Conservation (phyloP, 345 rosid genomes). For the Eutrema heterophyllum region DNA sequence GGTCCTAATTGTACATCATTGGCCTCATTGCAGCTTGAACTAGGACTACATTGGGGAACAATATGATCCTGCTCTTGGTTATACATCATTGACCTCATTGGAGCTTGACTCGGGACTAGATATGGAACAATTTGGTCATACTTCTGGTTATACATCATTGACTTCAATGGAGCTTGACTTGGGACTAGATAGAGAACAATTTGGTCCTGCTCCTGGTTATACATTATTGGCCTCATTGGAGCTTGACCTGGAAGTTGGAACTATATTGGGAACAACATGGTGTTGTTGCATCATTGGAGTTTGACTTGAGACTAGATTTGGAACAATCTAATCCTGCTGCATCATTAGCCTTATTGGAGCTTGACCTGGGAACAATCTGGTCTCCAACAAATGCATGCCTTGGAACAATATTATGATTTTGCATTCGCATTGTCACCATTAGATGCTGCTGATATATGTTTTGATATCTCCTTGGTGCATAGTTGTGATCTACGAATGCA, state of each 20-base stretch:
- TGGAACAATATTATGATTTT: background rate
- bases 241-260: background rate
- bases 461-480: background rate
- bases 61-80: background rate
- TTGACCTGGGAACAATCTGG: background rate
- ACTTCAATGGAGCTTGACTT: background rate
- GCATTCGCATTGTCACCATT: background rate
- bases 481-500: background rate
- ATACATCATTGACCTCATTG: background rate
- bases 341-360: background rate
- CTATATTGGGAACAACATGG: background rate
- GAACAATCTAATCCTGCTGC: background rate
- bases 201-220: background rate
- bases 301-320: background rate
- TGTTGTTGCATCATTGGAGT: background rate
- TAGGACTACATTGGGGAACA: background rate
- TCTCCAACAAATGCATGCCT: background rate
- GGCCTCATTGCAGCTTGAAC: background rate
- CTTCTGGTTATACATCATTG: background rate
- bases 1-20: background rate
- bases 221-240: background rate
- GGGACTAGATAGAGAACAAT: background rate
- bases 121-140: background rate
- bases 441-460: background rate
- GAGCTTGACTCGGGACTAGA: background rate